These are phyloP conservation scores for Flueggea neowawraea DNA, from an alignment of 441 rosid species.

Conservation along the genomic window DNA sequence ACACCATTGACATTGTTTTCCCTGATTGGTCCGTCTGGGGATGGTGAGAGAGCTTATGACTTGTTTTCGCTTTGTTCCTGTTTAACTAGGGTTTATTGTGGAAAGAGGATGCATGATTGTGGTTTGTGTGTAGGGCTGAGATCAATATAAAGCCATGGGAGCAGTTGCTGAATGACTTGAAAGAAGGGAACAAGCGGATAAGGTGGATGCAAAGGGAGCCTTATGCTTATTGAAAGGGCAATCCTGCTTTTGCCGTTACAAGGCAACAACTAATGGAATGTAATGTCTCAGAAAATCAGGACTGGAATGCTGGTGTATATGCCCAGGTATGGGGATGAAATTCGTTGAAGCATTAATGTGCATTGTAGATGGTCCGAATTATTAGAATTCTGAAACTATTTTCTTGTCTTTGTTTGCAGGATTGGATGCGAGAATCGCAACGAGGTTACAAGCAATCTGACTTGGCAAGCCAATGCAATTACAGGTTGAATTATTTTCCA, in stretches of 20 bases:
- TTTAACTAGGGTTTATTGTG: too few species aligned
- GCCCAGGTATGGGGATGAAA: slow-evolving; percentile 31
- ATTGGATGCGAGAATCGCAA: slow-evolving; percentile 59
- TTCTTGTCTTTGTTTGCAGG: slow-evolving; percentile 32
- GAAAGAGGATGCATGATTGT: background rate
- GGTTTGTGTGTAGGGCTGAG: slow-evolving; percentile 45
- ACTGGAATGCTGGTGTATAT: slow-evolving; percentile 62
- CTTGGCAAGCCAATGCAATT: slow-evolving; percentile 62
- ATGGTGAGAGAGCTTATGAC: slow-evolving; percentile 30
- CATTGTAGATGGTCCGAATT: too few species aligned
- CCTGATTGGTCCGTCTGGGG: slow-evolving; percentile 91
- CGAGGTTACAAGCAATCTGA: slow-evolving; percentile 73
- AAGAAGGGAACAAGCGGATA: slow-evolving; percentile 46
- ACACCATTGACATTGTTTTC: slow-evolving; percentile 52
- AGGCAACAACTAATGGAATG: slow-evolving; percentile 60
- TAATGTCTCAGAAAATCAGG: slow-evolving; percentile 47
- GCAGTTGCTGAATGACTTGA: slow-evolving; percentile 34
- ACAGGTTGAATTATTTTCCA: slow-evolving; percentile 40
- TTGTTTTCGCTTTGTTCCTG: background rate
- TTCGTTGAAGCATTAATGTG: too few species aligned
- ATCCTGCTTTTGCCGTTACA: slow-evolving; percentile 45
- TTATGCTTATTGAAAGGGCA: slow-evolving; percentile 72
- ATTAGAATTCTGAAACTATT: background rate
- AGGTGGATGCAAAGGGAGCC: slow-evolving; percentile 56
- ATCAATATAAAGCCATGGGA: slow-evolving; percentile 55